Base-by-base conservation (phyloP, 495 filamentous ascomycete genomes). In the Aspergillus indologenus region DNA sequence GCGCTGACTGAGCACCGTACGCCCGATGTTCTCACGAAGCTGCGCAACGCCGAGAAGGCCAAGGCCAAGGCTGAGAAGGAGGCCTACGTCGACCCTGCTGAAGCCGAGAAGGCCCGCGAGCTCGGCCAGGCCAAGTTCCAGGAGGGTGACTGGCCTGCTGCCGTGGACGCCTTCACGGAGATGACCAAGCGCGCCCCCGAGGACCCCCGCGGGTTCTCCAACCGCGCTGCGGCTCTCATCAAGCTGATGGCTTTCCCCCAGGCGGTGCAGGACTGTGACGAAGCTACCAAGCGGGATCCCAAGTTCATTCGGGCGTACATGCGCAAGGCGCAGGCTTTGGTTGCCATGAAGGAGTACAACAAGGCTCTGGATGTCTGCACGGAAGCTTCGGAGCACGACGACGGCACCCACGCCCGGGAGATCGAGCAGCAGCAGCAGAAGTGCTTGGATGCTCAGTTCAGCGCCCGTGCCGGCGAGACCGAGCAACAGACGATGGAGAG, bases 311-410 rank as follows among this genome's bases (percentile, higher is more conserved):
- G 92, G 29, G 94, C 94, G 1, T 96, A 96, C 71, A 86, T 98
- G 65, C 86, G 94, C 66, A 98, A 97, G 79, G 91, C 92, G 0
- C 90, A 96, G 73, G 90, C 92, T 17, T 88, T 88, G 69, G 88
- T 95, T 60, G 92, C 90, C 57, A 99, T 99, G 94, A 89, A 92
- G 65, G 91, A 99, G 73, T 98, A 95, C 78, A 96, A 85, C 77
- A 91, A 89, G 71, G 96, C 89, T 66, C 77, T 96, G 45, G 95
- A 98, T 68, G 88, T 86, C 19, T 96, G 91, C 79, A 84, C 84
- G 34, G 90, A 91, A 61, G 94, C 95, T 3, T 74, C 80, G 1
- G 81, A 86, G 59, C 83, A 91, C 18, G 95, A 99, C 70, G 84
- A 85, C 55, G 85, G 86, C 51, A 89, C 86, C 63, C 90, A 96